Evolutionary conservation across 805 yeast genomes (phyloP).

Genomic region (Candida coleopterorum): DNA sequence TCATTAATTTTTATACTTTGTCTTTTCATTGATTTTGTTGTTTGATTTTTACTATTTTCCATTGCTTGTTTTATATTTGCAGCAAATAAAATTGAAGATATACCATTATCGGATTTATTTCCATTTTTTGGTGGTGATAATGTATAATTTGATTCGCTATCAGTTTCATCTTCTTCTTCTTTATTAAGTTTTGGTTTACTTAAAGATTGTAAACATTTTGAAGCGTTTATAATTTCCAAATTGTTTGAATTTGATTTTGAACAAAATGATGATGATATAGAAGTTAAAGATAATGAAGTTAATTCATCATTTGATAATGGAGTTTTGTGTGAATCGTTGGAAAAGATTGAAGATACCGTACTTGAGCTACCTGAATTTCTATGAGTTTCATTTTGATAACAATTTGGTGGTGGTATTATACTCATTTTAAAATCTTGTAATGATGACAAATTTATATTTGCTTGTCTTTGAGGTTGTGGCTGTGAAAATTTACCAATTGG

Average conservation of each 20-base stretch:
- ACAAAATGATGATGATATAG: constrained; percentile 19
- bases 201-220: constrained; percentile 30
- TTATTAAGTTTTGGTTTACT: background rate
- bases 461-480: constrained; percentile 6
- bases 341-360: constrained; percentile 6
- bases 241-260: too few species aligned
- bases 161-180: constrained; percentile 6
- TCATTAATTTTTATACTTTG: constrained; percentile 28
- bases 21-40: constrained; percentile 8
- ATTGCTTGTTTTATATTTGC: constrained; percentile 20
- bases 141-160: constrained; percentile 6
- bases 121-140: background rate
- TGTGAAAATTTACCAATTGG: constrained; percentile 4
- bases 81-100: constrained; percentile 28
- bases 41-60: constrained; percentile 6
- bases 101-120: constrained; percentile 14
- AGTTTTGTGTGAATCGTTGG: constrained; percentile 1
- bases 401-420: constrained; percentile 3
- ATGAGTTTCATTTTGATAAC: background rate
- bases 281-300: too few species aligned
- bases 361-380: constrained; percentile 2
- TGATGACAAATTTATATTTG: background rate
- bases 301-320: background rate
- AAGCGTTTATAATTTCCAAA: constrained; percentile 32
- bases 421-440: background rate